These are phyloP conservation scores for Russula compacta DNA, from an alignment of 768 basidiomycete species.

Conservation along the genomic window DNA sequence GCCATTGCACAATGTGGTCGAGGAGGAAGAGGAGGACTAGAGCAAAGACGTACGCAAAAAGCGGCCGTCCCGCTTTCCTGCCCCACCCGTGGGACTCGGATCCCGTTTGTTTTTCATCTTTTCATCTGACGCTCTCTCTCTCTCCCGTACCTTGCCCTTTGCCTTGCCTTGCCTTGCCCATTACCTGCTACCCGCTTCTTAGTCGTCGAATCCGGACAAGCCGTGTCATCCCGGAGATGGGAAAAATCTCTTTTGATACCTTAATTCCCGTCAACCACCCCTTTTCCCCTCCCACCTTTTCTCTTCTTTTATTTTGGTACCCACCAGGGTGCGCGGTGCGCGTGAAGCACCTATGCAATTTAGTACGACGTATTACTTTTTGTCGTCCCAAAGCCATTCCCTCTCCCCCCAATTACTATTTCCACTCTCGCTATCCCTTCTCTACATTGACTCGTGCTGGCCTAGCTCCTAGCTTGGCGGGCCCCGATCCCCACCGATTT, in stretches of 20 bases:
- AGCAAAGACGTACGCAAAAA: not conserved
- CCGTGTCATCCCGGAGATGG: not conserved
- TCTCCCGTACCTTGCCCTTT: not conserved
- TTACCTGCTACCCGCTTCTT: not conserved
- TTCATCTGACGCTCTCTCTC: not conserved
- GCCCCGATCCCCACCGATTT: not conserved
- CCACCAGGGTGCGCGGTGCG: not conserved
- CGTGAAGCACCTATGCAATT: not conserved
- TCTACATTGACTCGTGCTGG: not conserved
- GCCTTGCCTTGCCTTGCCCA: not conserved
- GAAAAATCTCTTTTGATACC: not conserved
- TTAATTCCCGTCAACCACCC: not conserved
- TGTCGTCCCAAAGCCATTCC: not conserved
- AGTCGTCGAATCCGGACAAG: not conserved
- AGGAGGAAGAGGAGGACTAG: conserved; percentile 67
- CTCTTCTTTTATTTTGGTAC: not conserved
- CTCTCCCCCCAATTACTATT: not conserved
- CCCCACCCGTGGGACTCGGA: too few species aligned
- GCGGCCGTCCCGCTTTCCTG: not conserved
- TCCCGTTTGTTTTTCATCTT: not conserved
- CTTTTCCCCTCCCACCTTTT: not conserved
- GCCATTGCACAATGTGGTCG: conserved; percentile 77
- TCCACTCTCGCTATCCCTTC: too few species aligned
- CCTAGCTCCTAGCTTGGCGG: not conserved
- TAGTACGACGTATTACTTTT: not conserved